Evolutionary conservation across 164 flowering plant genomes (phyloP), one percentile per base, ranked within the genome.

Genomic region (Cinnamomum chago): DNA sequence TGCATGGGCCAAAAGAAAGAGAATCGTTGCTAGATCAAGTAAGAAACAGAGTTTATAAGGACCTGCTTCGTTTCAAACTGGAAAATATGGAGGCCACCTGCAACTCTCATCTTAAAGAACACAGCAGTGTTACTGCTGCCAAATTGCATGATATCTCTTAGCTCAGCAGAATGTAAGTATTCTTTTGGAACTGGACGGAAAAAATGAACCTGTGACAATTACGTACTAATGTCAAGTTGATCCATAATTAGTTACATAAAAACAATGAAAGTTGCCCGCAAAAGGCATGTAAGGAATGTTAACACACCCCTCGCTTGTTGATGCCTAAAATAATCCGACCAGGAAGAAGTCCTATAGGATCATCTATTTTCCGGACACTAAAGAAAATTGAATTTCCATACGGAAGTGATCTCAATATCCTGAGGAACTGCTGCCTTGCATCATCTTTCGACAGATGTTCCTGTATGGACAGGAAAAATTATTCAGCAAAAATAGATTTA

Each of bases 61-160:
- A 96, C 99, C 98, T 94, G 99, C 85, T 92, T 94, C 2, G 99
- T 96, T 81, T 94, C 99, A 84, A 96, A 96, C 82, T 96, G 99
- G 78, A 96, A 94, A 79, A 96, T 94, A 81, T 96, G 98, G 71
- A 96, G 97, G 65, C 90, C 97, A 71, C 99, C 97, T 40, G 99
- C 97, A 81, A 96, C 99, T 83, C 99, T 88, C 99, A 96, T 96
- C 84, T 94, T 96, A 79, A 96, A 96, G 71, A 96, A 94, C 3
- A 96, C 98, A 81, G 99, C 99, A 76, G 97, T 89, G 75, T 94
- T 94, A 83, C 99, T 96, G 79, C 98, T 96, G 33, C 99, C 99
- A 78, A 96, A 96, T 77, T 96, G 99, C 99, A 96, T 96, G 75
- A 96, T 96, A 80, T 96, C 99, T 76, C 99, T 88, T n/a, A 96